Evolutionary conservation across 192 early-diverging fungal species (phyloP).

Genomic region (Powellomyces hirtus): DNA sequence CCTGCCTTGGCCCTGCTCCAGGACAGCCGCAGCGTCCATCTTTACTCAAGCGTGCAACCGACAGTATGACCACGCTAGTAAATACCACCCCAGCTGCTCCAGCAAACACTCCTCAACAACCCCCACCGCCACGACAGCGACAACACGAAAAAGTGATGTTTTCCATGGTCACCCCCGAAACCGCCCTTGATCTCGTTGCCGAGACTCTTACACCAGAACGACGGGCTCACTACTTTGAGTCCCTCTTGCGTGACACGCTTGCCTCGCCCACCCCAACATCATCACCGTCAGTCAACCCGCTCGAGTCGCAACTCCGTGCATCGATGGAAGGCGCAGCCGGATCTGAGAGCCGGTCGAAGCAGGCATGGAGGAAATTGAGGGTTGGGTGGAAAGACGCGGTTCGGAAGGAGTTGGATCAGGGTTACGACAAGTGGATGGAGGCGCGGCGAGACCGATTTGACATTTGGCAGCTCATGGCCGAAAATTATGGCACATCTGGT

Average conservation of each 20-base stretch:
- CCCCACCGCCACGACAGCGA: not conserved
- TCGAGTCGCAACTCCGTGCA: slow-evolving; percentile 6
- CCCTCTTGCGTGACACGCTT: slow-evolving; percentile 3
- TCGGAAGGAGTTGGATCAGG: slow-evolving; percentile 8
- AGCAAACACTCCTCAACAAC: not conserved
- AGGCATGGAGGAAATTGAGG: slow-evolving; percentile 23
- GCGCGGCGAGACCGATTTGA: slow-evolving; percentile 16
- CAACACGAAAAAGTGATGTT: slow-evolving; percentile 18
- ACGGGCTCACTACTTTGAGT: slow-evolving; percentile 30
- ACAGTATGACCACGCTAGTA: not conserved
- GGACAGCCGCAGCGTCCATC: not conserved
- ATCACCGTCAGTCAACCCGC: not conserved
- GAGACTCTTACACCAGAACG: slow-evolving; percentile 26
- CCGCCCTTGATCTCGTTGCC: slow-evolving; percentile 27
- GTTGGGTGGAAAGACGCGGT: slow-evolving; percentile 28
- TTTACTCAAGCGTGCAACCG: not conserved
- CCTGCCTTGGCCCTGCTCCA: not conserved
- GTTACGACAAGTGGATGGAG: slow-evolving; percentile 15
- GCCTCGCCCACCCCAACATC: not conserved
- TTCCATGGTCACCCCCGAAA: slow-evolving; percentile 25
- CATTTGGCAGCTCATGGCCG: slow-evolving; percentile 30
- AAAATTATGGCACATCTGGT: slow-evolving; percentile 19
- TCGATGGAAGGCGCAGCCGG: slow-evolving; percentile 23
- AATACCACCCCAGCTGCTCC: not conserved
- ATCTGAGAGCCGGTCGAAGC: not conserved